Base-by-base conservation (phyloP, 352 stramenopile genomes). In the Blastocystis sp. region DNA sequence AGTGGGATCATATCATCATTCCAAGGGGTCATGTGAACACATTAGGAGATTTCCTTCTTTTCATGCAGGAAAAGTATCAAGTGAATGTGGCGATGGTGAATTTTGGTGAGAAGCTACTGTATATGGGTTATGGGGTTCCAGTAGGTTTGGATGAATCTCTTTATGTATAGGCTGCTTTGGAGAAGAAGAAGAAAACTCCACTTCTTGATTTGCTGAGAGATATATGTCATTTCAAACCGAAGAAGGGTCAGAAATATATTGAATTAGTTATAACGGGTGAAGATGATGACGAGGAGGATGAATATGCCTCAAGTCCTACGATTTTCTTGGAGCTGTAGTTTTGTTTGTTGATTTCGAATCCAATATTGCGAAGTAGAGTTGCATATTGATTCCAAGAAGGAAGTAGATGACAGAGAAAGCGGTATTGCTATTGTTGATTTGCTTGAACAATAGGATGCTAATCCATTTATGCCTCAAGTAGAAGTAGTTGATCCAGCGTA, bases 1-100 rank as follows among this genome's bases (percentile, higher is more conserved):
- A 78, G 66, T 78, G 66, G 66, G 66, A 78, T 32, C 42, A 39
- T 16, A 14, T 78, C 6, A 49, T 78, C 14, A 24, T 78, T 6
- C 21, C 37, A 21, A 56, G 42, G 4, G 1, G 19, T 11, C 16
- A 21, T 24, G 66, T 29, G 66, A 7, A 21, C 27, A 78, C 66
- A 21, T 35, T 78, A 21, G 66, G 66, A 0, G 66, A 78, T 32
- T 46, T 78, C 7, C 91, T 99, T 87, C 90, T 93, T 42, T 93
- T 96, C 83, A 97, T 98, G 88, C 92, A 97, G 87, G 93, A 93
- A 19, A 91, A 97, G 88, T 98, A 98, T 89, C 95, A 97, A 39
- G 92, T 97, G 49, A 95, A 98, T 88, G 93, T 98, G 32, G 95
- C 93, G 49, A 99, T 99, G 96, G 92, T 99, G 27, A 97, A 93